Evolutionary conservation across 1,139 yeast species (phyloP).

Genomic region (Zygoascus meyerae): DNA sequence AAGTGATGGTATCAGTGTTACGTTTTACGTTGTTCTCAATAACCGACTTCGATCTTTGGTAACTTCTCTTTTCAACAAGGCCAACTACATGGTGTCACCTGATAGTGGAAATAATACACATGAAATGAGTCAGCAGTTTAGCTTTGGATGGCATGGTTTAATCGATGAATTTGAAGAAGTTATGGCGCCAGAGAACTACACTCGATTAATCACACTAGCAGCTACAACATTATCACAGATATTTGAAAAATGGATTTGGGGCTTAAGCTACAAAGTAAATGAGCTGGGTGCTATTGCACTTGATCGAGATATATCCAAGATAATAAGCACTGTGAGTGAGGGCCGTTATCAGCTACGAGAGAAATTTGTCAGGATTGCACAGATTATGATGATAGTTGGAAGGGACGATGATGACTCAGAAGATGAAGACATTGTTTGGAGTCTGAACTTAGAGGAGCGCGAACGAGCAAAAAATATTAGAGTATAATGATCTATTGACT

Average conservation of each 20-base stretch:
- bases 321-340: slow-evolving; percentile 43
- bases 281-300: slow-evolving; percentile 79
- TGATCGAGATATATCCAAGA: slow-evolving; percentile 73
- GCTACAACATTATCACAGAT: slow-evolving; percentile 45
- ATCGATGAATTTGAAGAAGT: slow-evolving; percentile 61
- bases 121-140: slow-evolving; percentile 23
- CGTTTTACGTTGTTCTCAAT: slow-evolving; percentile 56
- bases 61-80: slow-evolving; percentile 51
- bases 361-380: slow-evolving; percentile 74
- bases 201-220: slow-evolving; percentile 49
- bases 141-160: slow-evolving; percentile 53
- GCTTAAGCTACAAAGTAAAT: slow-evolving; percentile 60
- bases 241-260: slow-evolving; percentile 64
- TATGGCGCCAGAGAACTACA: slow-evolving; percentile 47
- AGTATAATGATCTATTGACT: slow-evolving; percentile 15
- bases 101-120: slow-evolving; percentile 22
- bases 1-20: slow-evolving; percentile 47
- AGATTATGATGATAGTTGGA: slow-evolving; percentile 72
- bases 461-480: slow-evolving; percentile 41
- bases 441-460: slow-evolving; percentile 70
- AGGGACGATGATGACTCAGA: slow-evolving; percentile 68
- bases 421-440: slow-evolving; percentile 60
- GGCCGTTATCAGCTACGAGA: slow-evolving; percentile 61
- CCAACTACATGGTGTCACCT: slow-evolving; percentile 40
- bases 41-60: slow-evolving; percentile 44